These are phyloP conservation scores for Penicillium longicatenatum DNA, from an alignment of 495 filamentous ascomycete genomes.

Conservation along the genomic window DNA sequence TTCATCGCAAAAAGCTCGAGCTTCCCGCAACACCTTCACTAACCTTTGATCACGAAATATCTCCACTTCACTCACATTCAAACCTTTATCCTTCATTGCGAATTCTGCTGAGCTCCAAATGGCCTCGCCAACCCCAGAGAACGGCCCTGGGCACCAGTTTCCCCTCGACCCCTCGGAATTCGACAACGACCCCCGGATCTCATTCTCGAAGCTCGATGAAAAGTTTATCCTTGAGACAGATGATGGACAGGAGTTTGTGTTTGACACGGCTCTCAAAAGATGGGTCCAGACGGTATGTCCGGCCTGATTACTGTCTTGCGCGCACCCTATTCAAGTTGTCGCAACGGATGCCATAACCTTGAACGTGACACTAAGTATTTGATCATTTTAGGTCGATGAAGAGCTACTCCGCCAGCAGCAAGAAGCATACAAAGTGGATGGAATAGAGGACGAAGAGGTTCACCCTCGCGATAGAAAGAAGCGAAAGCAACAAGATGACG, in stretches of 20 bases:
- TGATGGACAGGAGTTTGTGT: conserved; percentile 84
- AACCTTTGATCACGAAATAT: background rate
- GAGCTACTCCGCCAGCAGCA: conserved; percentile 77
- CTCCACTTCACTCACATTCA: background rate
- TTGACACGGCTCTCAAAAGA: conserved; percentile 66
- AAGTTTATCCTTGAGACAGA: conserved; percentile 85
- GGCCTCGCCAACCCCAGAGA: conserved; percentile 27
- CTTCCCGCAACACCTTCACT: conserved; percentile 2
- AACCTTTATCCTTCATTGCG: background rate
- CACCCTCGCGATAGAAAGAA: conserved; percentile 70
- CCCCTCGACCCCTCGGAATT: conserved; percentile 76
- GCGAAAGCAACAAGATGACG: conserved; percentile 63
- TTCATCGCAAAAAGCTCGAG: conserved; percentile 7
- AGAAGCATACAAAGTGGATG: conserved; percentile 69
- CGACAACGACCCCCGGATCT: conserved; percentile 79
- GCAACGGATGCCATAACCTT: background rate
- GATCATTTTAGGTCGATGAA: conserved; percentile 65
- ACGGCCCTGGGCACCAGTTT: conserved; percentile 46
- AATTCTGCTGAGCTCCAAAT: conserved; percentile 13
- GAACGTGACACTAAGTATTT: conserved; percentile 7
- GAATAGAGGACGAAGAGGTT: conserved; percentile 64
- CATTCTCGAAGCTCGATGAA: conserved; percentile 76
- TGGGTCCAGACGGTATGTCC: conserved; percentile 74
- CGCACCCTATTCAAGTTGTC: conserved; percentile 7
- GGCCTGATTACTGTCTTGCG: conserved; percentile 13